Conservation (phyloP, 73 alveolate species). For the Tetrahymena borealis region DNA sequence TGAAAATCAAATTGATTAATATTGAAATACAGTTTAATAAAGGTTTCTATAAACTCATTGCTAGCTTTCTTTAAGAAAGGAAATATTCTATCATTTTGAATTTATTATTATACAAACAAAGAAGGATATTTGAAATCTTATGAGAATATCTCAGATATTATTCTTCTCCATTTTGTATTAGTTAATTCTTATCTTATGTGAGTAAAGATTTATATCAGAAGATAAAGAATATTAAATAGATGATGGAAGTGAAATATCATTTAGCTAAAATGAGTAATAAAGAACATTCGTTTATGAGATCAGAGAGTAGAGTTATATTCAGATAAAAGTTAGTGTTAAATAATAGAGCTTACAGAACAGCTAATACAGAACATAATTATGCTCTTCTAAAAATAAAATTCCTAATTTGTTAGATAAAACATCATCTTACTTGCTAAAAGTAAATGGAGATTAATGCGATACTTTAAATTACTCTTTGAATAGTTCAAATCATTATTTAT, state of each 20-base stretch:
- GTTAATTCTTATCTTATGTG: neutral
- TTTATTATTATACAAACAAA: no score
- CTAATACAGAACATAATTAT: neutral
- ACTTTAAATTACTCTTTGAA: neutral
- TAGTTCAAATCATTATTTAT: neutral
- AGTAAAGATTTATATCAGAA: neutral
- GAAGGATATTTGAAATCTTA: no score
- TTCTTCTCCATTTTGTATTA: neutral
- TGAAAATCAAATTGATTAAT: no score
- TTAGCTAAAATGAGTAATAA: neutral
- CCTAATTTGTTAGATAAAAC: neutral
- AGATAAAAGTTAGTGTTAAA: neutral
- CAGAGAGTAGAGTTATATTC: neutral
- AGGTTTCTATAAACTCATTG: no score
- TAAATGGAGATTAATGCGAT: neutral
- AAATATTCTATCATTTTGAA: no score
- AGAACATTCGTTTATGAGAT: neutral
- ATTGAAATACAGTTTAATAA: no score
- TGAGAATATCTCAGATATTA: no score
- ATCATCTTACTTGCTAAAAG: neutral
- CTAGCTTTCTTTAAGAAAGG: no score
- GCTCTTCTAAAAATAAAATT: neutral
- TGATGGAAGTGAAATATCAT: neutral
- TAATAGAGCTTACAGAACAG: neutral
- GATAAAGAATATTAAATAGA: neutral